phyloP scores from a whole-genome alignment of 163 green algal species.

The Coccomyxa subellipsoidea region DNA sequence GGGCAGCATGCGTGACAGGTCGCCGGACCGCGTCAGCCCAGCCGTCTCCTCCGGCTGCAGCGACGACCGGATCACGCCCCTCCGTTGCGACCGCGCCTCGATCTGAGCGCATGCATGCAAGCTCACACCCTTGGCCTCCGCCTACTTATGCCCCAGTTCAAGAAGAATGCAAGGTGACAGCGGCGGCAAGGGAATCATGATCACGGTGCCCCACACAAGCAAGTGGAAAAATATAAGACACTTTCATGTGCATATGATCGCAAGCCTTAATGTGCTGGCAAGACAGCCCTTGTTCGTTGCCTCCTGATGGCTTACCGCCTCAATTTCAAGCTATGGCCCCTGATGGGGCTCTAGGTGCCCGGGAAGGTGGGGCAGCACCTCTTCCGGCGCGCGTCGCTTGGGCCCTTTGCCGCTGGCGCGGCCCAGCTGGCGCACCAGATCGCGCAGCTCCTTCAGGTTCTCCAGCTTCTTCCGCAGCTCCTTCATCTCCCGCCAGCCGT shows the following conservation, averaged over 20 bases:
- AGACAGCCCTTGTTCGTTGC: too few relatives aligned
- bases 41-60: conserved; percentile 83
- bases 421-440: conserved; percentile 80
- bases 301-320: too few relatives aligned
- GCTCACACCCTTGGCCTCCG: background rate
- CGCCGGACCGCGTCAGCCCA: conserved; percentile 56
- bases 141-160: too few relatives aligned
- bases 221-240: too few relatives aligned
- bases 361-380: conserved; percentile 33
- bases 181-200: too few relatives aligned
- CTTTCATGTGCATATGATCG: too few relatives aligned
- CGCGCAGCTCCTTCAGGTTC: conserved; percentile 74
- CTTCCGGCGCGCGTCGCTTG: conserved; percentile 63
- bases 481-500: conserved; percentile 79
- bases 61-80: conserved; percentile 80
- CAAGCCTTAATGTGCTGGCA: too few relatives aligned
- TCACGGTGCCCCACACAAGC: too few relatives aligned
- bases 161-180: too few relatives aligned
- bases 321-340: too few relatives aligned
- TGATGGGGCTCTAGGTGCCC: too few relatives aligned
- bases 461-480: conserved; percentile 78
- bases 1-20: conserved; percentile 88
- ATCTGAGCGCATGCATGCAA: conserved; percentile 42
- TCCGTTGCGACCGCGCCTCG: conserved; percentile 46
- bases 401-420: conserved; percentile 75